A percentile compares a stretch with the other conserved stretches of the same genome.
These are phyloP conservation scores for Nepenthes alata DNA, from an alignment of 179 eudicot genomes.

Conservation along the genomic window DNA sequence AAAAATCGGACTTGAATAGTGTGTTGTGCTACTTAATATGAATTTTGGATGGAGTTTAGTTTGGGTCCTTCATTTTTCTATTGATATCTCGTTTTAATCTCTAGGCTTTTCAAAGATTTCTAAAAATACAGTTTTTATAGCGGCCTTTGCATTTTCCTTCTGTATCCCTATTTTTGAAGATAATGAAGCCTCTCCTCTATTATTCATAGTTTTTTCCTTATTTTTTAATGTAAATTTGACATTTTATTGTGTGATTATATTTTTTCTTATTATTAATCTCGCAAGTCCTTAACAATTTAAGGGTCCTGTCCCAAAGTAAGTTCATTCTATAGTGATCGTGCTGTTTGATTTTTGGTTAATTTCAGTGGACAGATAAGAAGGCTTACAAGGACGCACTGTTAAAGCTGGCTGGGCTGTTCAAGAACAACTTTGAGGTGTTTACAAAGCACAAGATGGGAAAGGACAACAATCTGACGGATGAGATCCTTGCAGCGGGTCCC, in stretches of 20 bases:
- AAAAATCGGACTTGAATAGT: too few species aligned
- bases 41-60: too few species aligned
- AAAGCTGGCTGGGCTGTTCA: constrained; percentile 69
- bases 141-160: too few species aligned
- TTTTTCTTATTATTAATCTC: too few species aligned
- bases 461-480: constrained; percentile 53
- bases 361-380: constrained; percentile 72
- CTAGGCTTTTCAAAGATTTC: neutral
- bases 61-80: too few species aligned
- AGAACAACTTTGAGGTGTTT: constrained; percentile 73
- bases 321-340: neutral
- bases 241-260: too few species aligned
- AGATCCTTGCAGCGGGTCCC: constrained; percentile 89
- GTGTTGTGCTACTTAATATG: too few species aligned
- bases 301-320: neutral
- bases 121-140: neutral
- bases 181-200: too few species aligned
- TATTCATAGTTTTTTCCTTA: too few species aligned
- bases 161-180: too few species aligned
- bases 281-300: too few species aligned
- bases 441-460: constrained; percentile 57
- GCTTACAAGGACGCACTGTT: constrained; percentile 51
- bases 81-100: neutral
- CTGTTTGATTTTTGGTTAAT: neutral
- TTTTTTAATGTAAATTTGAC: too few species aligned